Conservation (phyloP, 805 yeast genomes). For the Kuraishia piskuri region DNA sequence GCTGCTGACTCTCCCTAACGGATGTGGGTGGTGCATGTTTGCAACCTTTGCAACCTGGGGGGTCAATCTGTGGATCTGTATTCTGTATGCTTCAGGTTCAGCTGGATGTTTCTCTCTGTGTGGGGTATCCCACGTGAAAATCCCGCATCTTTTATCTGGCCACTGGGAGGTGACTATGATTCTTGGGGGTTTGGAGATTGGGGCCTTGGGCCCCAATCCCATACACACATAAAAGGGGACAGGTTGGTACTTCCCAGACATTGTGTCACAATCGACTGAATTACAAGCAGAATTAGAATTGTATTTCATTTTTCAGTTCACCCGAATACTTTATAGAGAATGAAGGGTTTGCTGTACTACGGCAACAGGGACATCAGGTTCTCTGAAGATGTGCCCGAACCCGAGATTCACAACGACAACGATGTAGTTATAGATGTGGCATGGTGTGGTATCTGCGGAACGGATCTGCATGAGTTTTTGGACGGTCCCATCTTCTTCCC, state of each 20-base stretch:
- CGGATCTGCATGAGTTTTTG: slow-evolving; percentile 48
- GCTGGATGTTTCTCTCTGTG: neutral
- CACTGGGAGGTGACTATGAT: neutral
- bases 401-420: slow-evolving; percentile 7
- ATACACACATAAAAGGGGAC: neutral
- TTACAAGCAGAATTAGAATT: neutral
- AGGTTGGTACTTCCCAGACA: neutral
- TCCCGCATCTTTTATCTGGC: neutral
- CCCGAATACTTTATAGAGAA: slow-evolving; percentile 8
- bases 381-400: slow-evolving; percentile 20
- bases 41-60: no score
- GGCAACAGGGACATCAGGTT: slow-evolving; percentile 36
- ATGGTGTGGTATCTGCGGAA: slow-evolving; percentile 57
- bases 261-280: neutral
- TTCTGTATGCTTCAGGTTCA: neutral
- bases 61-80: neutral
- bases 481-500: slow-evolving; percentile 55
- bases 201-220: no score
- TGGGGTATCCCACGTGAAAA: neutral
- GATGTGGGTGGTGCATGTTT: neutral
- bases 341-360: slow-evolving; percentile 43
- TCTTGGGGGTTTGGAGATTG: neutral
- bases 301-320: neutral
- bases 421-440: slow-evolving; percentile 10
- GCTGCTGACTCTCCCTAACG: neutral